A percentile compares a stretch with the other conserved stretches of the same genome.
These are phyloP conservation scores for Eutrema heterophyllum DNA, from an alignment of 345 rosid species.

Conservation along the genomic window DNA sequence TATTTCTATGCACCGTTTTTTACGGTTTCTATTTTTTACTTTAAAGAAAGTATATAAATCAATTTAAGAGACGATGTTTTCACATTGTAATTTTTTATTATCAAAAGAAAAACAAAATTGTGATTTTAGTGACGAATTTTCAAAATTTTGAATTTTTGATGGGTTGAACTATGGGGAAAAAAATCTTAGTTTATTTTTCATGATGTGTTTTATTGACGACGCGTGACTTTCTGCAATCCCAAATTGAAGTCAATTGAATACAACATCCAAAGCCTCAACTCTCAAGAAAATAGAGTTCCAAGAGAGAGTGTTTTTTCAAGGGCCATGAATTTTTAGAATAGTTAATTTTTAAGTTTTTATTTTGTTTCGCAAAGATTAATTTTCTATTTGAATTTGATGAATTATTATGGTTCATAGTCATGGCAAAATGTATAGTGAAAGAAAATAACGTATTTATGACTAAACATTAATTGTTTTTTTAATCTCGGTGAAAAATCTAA, in stretches of 20 bases:
- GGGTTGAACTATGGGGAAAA: not conserved
- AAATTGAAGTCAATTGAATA: not conserved
- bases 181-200: not conserved
- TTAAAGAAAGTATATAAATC: not conserved
- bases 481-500: too few species aligned
- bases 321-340: not conserved
- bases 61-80: not conserved
- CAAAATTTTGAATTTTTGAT: too few species aligned
- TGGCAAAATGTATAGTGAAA: too few species aligned
- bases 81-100: too few species aligned
- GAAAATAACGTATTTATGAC: too few species aligned
- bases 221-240: not conserved
- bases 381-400: too few species aligned
- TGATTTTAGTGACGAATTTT: not conserved
- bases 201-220: not conserved
- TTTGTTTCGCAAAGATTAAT: too few species aligned
- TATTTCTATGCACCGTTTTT: not conserved
- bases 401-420: too few species aligned
- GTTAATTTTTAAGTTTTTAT: too few species aligned
- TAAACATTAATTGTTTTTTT: too few species aligned
- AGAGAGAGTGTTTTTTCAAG: not conserved
- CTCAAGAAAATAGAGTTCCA: not conserved
- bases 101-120: too few species aligned
- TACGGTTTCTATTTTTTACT: not conserved
- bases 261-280: not conserved